Conservation (phyloP, 129 eudicot genomes). For the Silybum marianum region DNA sequence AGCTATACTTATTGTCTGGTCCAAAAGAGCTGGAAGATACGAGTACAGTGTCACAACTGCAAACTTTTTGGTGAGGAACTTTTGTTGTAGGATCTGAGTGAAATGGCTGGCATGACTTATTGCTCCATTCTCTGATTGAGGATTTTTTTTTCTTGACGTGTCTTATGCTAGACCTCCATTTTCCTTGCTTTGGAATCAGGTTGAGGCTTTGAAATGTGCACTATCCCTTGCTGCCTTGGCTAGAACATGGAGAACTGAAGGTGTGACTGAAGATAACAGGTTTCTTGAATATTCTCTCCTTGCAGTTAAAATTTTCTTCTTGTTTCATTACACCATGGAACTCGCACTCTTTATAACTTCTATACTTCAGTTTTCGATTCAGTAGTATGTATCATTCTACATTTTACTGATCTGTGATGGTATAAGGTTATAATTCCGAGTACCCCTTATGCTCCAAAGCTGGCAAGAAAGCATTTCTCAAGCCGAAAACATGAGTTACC, state of each 20-base stretch:
- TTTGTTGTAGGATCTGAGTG: background rate
- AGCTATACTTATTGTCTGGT: slow-evolving; percentile 96
- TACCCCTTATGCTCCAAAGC: background rate
- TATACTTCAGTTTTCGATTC: background rate
- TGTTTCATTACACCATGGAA: background rate
- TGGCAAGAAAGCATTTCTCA: background rate
- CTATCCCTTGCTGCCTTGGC: slow-evolving; percentile 82
- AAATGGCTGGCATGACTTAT: slow-evolving; percentile 5
- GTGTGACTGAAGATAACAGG: slow-evolving; percentile 98
- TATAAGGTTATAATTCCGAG: background rate
- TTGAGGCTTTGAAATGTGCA: slow-evolving; percentile 91
- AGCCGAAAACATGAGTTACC: background rate
- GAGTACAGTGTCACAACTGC: slow-evolving; percentile 99
- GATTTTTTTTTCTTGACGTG: background rate
- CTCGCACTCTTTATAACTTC: background rate
- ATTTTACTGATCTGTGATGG: background rate
- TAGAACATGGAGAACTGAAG: slow-evolving; percentile 86
- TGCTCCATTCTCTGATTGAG: background rate
- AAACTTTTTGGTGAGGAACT: slow-evolving; percentile 81
- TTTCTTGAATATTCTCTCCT: slow-evolving; percentile 22
- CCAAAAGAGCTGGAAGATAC: slow-evolving; percentile 96
- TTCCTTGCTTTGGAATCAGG: slow-evolving; percentile 50
- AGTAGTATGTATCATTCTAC: slow-evolving; percentile 8
- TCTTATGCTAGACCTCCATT: background rate
- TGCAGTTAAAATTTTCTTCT: background rate